Percentiles rank a stretch among this genome's conserved stretches.
phyloP scores from a whole-genome alignment of 306 rosid species.

The Dryas drummondii region DNA sequence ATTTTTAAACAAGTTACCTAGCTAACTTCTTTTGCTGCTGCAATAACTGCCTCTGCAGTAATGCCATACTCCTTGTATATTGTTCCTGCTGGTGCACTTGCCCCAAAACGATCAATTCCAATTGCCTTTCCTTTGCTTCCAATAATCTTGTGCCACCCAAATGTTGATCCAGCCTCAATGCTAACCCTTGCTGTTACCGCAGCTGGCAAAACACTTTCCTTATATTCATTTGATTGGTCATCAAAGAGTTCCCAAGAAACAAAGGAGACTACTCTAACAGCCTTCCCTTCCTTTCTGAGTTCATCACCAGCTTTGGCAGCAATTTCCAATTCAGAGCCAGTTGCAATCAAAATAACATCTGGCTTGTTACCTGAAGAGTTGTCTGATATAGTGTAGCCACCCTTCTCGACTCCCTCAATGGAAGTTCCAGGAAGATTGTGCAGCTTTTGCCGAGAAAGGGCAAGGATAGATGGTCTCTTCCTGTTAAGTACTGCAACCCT shows the following conservation, averaged over 20 bases:
- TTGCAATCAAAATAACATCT: conserved; percentile 86
- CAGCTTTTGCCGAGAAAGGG: conserved; percentile 92
- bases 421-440: conserved; percentile 82
- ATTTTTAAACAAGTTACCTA: conserved; percentile 15
- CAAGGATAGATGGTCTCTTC: conserved; percentile 92
- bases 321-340: conserved; percentile 97
- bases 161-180: conserved; percentile 94
- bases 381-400: conserved; percentile 84
- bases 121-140: conserved; percentile 88
- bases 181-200: conserved; percentile 94
- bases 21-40: conserved; percentile 68
- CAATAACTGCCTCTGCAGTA: conserved; percentile 89
- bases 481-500: conserved; percentile 71
- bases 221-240: conserved; percentile 83
- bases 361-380: conserved; percentile 93
- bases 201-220: conserved; percentile 89
- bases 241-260: conserved; percentile 94
- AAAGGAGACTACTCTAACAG: conserved; percentile 84
- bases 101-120: conserved; percentile 90
- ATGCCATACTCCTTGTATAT: conserved; percentile 89
- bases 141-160: conserved; percentile 87
- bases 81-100: conserved; percentile 94
- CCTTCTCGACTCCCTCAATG: conserved; percentile 85
- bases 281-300: conserved; percentile 88
- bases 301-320: conserved; percentile 87